These are phyloP conservation scores for Kappamyces sp. DNA, from an alignment of 192 early-diverging fungal genomes.

Conservation along the genomic window DNA sequence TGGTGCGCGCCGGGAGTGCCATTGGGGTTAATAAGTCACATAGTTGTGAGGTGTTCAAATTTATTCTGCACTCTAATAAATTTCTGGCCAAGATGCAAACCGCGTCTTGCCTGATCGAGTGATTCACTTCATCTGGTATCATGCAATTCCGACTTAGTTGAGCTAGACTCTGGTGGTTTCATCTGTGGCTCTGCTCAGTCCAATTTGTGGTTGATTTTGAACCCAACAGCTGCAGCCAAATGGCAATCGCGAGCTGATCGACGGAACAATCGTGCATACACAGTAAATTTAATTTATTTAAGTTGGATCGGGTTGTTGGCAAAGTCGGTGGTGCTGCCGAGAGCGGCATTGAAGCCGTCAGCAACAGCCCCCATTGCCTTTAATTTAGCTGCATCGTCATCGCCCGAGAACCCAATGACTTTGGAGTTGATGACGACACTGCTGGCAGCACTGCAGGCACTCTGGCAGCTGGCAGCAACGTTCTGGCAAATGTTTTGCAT, in stretches of 20 bases:
- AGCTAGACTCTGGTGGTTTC: neutral
- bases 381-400: constrained; percentile 15
- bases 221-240: neutral
- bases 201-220: neutral
- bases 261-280: neutral
- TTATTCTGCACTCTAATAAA: no score
- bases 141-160: neutral
- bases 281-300: neutral
- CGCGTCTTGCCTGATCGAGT: no score
- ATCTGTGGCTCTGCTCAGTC: neutral
- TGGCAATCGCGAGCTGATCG: neutral
- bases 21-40: no score
- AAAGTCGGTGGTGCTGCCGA: constrained; percentile 18
- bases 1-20: no score
- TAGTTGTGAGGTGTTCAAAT: no score
- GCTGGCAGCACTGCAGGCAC: constrained; percentile 10
- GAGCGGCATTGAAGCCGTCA: constrained; percentile 24
- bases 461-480: constrained; percentile 14
- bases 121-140: no score
- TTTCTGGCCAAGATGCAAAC: no score
- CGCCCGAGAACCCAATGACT: constrained; percentile 18
- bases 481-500: constrained; percentile 19
- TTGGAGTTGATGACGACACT: constrained; percentile 11
- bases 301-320: neutral
- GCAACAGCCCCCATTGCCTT: constrained; percentile 11